Percentiles rank a stretch among this genome's conserved stretches.
Evolutionary conservation across 768 basidiomycete genomes (phyloP).

Genomic region (Trametes sanguinea): DNA sequence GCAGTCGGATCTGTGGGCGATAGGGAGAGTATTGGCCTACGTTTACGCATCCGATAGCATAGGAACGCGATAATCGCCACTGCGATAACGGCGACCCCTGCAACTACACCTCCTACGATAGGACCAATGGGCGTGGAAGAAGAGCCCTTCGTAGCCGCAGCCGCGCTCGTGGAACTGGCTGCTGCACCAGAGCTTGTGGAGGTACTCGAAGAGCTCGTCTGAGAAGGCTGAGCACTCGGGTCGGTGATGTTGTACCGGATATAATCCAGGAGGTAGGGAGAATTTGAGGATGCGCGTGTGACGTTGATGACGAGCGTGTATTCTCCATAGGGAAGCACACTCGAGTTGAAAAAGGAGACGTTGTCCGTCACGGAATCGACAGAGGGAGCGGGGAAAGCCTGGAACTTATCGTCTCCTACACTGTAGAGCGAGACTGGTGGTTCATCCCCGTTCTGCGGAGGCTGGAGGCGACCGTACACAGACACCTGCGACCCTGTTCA

Average conservation of each 20-base stretch:
- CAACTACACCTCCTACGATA: slow-evolving; percentile 25
- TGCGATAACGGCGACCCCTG: slow-evolving; percentile 12
- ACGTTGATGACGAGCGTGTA: slow-evolving; percentile 15
- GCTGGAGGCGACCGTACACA: slow-evolving; percentile 8
- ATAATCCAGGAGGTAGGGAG: slow-evolving; percentile 15
- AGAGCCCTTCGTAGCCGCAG: background rate
- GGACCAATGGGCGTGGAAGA: slow-evolving; percentile 17
- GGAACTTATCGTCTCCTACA: background rate
- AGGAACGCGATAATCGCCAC: slow-evolving; percentile 8
- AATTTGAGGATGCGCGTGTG: background rate
- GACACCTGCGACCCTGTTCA: slow-evolving; percentile 11
- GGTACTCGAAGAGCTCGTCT: background rate
- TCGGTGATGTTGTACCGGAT: slow-evolving; percentile 8
- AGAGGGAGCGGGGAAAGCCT: background rate
- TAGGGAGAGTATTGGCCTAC: background rate
- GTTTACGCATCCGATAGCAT: background rate
- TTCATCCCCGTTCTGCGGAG: background rate
- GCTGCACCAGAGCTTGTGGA: background rate
- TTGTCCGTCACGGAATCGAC: slow-evolving; percentile 1
- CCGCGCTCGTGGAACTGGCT: background rate
- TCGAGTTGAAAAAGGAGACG: slow-evolving; percentile 16
- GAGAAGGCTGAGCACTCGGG: background rate
- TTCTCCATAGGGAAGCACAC: slow-evolving; percentile 8
- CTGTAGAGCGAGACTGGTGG: slow-evolving; percentile 13
- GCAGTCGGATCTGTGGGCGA: background rate